These are phyloP conservation scores for Desmodesmus armatus DNA, from an alignment of 139 green algal species.

Conservation along the genomic window DNA sequence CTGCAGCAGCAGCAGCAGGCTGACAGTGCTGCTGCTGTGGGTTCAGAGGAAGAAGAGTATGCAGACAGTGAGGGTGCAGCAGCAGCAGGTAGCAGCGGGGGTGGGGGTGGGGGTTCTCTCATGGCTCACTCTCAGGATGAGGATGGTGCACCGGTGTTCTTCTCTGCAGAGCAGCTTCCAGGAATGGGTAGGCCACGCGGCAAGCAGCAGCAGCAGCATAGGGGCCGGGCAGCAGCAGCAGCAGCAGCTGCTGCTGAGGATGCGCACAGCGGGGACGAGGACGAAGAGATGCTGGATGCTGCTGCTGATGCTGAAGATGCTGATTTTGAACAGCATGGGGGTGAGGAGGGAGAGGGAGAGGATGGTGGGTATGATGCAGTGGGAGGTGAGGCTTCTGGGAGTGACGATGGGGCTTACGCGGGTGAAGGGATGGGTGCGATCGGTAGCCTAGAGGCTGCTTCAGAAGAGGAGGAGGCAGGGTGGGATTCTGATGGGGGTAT, in stretches of 20 bases:
- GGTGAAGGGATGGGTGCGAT: too few species aligned
- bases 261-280: not conserved
- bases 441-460: too few species aligned
- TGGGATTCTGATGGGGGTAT: not conserved
- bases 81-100: not conserved
- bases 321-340: not conserved
- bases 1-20: too few species aligned
- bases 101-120: not conserved
- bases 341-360: not conserved
- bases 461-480: not conserved
- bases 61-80: not conserved
- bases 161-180: not conserved
- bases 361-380: not conserved
- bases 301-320: slow-evolving; percentile 1
- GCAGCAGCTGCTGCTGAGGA: not conserved
- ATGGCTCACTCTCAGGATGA: not conserved
- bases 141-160: not conserved
- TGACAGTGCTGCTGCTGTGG: too few species aligned
- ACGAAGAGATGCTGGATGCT: not conserved
- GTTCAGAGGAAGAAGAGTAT: not conserved
- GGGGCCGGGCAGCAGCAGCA: not conserved
- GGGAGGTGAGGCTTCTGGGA: too few species aligned
- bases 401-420: too few species aligned
- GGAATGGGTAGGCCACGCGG: not conserved
- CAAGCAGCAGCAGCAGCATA: not conserved